Evolutionary conservation across 148 eudicot genomes (phyloP).

Genomic region (Talinum fruticosum): DNA sequence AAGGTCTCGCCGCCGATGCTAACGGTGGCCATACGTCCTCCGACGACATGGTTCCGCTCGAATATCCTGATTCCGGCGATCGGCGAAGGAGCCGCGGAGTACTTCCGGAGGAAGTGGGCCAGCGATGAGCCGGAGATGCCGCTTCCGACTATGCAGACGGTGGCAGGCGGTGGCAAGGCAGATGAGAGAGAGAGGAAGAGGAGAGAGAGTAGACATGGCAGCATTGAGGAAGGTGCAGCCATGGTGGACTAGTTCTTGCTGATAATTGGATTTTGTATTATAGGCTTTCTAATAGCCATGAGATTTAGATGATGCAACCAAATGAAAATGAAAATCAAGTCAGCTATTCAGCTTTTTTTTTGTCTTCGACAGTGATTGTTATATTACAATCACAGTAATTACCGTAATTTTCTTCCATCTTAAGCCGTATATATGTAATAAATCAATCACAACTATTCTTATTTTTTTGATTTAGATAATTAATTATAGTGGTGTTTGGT

Average conservation of each 20-base stretch:
- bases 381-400: no score
- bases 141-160: conserved; percentile 73
- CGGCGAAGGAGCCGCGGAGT: conserved; percentile 30
- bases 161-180: conserved; percentile 15
- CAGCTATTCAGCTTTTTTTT: no score
- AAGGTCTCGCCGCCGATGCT: conserved; percentile 57
- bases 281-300: no score
- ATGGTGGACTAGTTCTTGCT: conserved; percentile 19
- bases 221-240: not conserved
- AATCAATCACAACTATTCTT: no score
- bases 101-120: conserved; percentile 82
- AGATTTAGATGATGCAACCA: no score
- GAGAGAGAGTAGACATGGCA: conserved; percentile 15
- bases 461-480: no score
- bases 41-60: conserved; percentile 60
- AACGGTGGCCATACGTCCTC: conserved; percentile 90
- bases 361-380: no score
- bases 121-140: conserved; percentile 84
- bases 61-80: conserved; percentile 47
- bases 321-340: no score
- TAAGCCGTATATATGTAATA: no score
- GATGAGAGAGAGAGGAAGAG: conserved; percentile 15
- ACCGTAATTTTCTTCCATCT: no score
- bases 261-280: not conserved
- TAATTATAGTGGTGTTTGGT: no score